Evolutionary conservation across 164 flowering plant species (phyloP).

Genomic region (Tetrastigma voinierianum): DNA sequence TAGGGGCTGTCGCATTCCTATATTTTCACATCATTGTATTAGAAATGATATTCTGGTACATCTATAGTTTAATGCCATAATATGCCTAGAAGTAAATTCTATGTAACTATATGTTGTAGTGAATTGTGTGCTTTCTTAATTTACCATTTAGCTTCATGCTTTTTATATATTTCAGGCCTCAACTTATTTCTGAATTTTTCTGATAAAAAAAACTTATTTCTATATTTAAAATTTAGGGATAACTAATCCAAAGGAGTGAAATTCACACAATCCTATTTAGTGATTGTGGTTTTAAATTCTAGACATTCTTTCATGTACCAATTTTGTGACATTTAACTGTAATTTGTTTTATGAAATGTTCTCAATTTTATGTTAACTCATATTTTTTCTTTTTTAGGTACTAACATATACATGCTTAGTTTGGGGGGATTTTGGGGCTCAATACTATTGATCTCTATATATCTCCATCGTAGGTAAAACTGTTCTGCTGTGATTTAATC

Average conservation of each 20-base stretch:
- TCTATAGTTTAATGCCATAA: too few relatives aligned
- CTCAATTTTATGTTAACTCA: constrained; percentile 1
- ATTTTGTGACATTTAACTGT: too few relatives aligned
- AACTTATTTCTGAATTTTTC: too few relatives aligned
- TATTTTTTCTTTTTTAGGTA: constrained; percentile 46
- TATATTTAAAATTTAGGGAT: not conserved
- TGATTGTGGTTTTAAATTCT: not conserved
- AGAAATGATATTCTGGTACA: too few relatives aligned
- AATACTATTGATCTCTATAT: constrained; percentile 86
- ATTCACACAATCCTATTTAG: not conserved
- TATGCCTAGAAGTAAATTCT: too few relatives aligned
- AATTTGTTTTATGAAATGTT: not conserved
- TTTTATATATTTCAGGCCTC: too few relatives aligned
- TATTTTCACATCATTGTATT: too few relatives aligned
- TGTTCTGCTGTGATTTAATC: not conserved
- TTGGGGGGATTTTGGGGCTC: constrained; percentile 91
- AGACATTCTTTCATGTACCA: too few relatives aligned
- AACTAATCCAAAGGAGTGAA: not conserved
- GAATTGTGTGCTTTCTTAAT: not conserved
- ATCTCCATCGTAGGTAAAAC: constrained; percentile 79
- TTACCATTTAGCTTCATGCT: not conserved
- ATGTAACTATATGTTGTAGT: too few relatives aligned
- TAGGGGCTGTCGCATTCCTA: too few relatives aligned
- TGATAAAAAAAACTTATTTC: too few relatives aligned
- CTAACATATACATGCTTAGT: constrained; percentile 79